Conservation (phyloP, 1,284 basidiomycete species). For the Ustilago nuda region DNA sequence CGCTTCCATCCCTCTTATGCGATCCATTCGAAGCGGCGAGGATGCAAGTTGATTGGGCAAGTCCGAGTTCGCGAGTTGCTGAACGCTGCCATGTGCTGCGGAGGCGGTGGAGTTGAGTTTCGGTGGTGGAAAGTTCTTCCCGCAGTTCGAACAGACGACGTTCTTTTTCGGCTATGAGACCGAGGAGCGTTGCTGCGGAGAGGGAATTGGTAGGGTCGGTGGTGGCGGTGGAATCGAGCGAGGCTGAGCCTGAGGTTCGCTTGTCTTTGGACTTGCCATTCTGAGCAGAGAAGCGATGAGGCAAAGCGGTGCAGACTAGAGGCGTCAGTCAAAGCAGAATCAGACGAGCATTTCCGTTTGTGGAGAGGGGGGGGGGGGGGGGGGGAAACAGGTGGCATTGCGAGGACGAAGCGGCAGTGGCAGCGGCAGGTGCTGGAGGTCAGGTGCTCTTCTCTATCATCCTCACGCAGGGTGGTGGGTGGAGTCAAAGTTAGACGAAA, state of each 20-base stretch:
- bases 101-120: slow-evolving; percentile 22
- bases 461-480: background rate
- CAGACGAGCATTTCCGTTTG: background rate
- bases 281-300: background rate
- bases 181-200: slow-evolving; percentile 53
- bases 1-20: background rate
- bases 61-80: slow-evolving; percentile 23
- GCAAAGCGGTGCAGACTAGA: background rate
- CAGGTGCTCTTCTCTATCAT: slow-evolving; percentile 5
- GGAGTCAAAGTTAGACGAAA: background rate
- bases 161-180: slow-evolving; percentile 69
- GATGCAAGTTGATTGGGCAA: background rate
- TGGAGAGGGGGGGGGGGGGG: background rate
- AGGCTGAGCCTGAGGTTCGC: background rate
- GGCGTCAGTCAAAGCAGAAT: slow-evolving; percentile 9
- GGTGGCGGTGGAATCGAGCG: background rate
- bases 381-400: background rate
- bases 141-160: slow-evolving; percentile 67
- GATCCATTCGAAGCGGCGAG: background rate
- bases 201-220: background rate
- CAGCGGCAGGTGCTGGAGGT: slow-evolving; percentile 13
- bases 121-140: slow-evolving; percentile 50
- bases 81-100: slow-evolving; percentile 33
- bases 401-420: background rate
- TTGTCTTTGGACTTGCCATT: background rate